Evolutionary conservation across 75 land plant species (phyloP), one percentile per base, ranked within the genome.

Genomic region (Selaginella tamariscina): DNA sequence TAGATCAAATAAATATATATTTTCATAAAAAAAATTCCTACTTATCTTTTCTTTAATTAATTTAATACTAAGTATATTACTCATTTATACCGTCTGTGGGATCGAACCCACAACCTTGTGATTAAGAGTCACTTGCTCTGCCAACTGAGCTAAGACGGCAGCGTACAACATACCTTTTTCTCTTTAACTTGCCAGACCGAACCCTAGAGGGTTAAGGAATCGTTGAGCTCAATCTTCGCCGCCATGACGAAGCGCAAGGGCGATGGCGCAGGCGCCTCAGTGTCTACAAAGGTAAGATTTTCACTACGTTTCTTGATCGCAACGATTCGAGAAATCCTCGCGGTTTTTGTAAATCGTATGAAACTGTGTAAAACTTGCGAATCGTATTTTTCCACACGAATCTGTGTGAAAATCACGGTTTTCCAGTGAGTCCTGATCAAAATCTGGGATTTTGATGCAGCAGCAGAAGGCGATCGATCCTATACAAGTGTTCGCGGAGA

Each of bases 401-500:
- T 39, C 49, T 39, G 11, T n/a, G n/a, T n/a, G n/a, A n/a, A n/a
- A 15, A 39, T 5, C 49, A 5, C 5, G 49, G 15, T 39, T 39
- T 5, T 5, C 49, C 11, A 39, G 49, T 15, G 49, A 5, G 49
- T 15, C 49, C 49, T 39, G 49, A 5, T 39, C 49, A n/a, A n/a
- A n/a, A n/a, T n/a, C n/a, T n/a, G n/a, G n/a, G n/a, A n/a, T n/a
- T n/a, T 28, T 73, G 59, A 82, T 89, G 90, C 84, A 86, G 69
- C 82, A 79, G 70, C 74, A 74, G 78, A 75, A 79, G 27, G 81
- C 72, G 55, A 80, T 85, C 22, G 96, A 94, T 76, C 83, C 88
- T 15, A 85, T 78, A 30, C 86, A 84, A 72, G 32, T 82, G 26
- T 89, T 89, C 73, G 96, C 96, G 24, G 98, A 94, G 76, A 94